A percentile compares a stretch with the other conserved stretches of the same genome.
phyloP scores from a whole-genome alignment of 306 rosid genomes.

The Lathyrus aphaca region DNA sequence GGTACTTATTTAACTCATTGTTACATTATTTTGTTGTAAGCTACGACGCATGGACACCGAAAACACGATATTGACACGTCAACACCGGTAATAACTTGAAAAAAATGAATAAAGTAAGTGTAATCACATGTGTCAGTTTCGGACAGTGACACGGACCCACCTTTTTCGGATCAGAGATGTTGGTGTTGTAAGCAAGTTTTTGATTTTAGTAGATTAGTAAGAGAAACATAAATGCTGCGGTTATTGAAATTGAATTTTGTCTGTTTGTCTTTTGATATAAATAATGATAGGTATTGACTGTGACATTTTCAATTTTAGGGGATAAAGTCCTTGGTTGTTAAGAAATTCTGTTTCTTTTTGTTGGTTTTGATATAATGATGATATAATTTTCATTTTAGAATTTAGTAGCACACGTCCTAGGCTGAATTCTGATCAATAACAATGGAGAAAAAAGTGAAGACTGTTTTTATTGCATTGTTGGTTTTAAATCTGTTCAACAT shows the following conservation, averaged over 20 bases:
- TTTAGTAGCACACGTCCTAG: background rate
- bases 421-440: background rate
- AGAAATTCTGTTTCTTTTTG: background rate
- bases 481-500: background rate
- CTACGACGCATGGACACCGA: no score
- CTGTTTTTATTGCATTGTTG: background rate
- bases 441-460: background rate
- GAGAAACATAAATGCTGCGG: conserved; percentile 2
- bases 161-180: no score
- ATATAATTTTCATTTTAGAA: background rate
- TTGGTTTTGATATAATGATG: background rate
- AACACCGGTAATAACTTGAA: no score
- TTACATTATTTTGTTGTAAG: background rate
- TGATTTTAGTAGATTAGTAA: background rate
- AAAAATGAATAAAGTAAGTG: no score
- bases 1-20: conserved; percentile 34
- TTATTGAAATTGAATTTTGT: conserved; percentile 20
- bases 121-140: no score
- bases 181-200: background rate
- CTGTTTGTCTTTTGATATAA: background rate
- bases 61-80: no score
- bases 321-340: background rate
- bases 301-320: background rate
- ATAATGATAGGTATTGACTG: background rate
- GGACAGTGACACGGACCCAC: no score